Percentiles rank a stretch among this genome's conserved stretches.
Conservation (phyloP, 352 stramenopile species). For the Pythium brassicae region DNA sequence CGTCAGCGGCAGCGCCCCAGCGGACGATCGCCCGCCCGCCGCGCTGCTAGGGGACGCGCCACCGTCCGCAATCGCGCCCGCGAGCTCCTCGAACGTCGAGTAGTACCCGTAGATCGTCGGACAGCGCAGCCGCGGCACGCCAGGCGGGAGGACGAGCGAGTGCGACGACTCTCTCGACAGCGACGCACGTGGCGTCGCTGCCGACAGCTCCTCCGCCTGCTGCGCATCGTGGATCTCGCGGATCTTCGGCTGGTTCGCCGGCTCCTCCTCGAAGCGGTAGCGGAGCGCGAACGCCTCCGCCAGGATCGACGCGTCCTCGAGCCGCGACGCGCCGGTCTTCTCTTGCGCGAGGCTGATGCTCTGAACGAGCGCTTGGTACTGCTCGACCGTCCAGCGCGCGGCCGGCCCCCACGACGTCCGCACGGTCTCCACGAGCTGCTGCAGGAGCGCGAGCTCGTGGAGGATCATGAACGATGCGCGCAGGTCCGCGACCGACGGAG, state of each 20-base stretch:
- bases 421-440: constrained; percentile 45
- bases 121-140: constrained; percentile 37
- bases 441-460: constrained; percentile 61
- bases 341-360: constrained; percentile 53
- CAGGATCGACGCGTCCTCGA: constrained; percentile 34
- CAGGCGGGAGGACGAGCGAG: constrained; percentile 9
- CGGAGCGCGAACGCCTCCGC: constrained; percentile 46
- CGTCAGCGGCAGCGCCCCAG: constrained; percentile 24
- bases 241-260: constrained; percentile 48
- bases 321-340: constrained; percentile 26
- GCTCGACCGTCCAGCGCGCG: constrained; percentile 37
- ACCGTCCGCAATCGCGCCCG: constrained; percentile 10
- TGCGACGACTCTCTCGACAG: constrained; percentile 3
- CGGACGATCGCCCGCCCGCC: constrained; percentile 1
- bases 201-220: too few species aligned
- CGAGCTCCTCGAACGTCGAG: constrained; percentile 61
- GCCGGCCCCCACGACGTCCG: constrained; percentile 41
- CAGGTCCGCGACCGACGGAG: constrained; percentile 25
- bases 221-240: constrained; percentile 9
- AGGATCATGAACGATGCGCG: constrained; percentile 66
- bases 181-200: background rate
- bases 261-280: constrained; percentile 66
- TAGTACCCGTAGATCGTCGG: constrained; percentile 73
- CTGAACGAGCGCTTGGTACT: constrained; percentile 63
- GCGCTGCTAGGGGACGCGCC: background rate